Base-by-base conservation (phyloP, 805 yeast genomes). In the Candida ficus region DNA sequence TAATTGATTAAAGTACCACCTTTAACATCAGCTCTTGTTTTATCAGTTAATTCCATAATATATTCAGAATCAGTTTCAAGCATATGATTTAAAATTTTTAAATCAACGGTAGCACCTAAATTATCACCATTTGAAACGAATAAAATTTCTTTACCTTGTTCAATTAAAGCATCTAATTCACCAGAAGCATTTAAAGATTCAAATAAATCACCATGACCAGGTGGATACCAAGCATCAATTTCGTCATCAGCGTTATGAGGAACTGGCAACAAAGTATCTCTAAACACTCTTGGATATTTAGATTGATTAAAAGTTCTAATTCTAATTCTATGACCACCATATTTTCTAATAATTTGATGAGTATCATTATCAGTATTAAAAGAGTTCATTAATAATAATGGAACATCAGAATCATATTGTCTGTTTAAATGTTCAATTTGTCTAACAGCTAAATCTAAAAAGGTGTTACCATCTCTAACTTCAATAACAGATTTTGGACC, bases 121-220 rank as follows among this genome's bases (percentile, higher is more conserved):
- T 93, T 93, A 66, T 93, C 99, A 70, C 97, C 97, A 65, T 93
- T 93, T 46, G 98, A 91, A 33, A 93, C 97, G 57, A 93, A 93
- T 58, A 93, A 71, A 46, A 87, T 73, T 70, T 93, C 99, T 71
- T 93, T 88, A 53, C 99, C 99, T 61, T 87, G 91, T 39, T 82
- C 87, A 48, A 93, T 72, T 50, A 93, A 75, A 46, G 83, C 79
- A 61, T 93, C 98, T 51, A 93, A 75, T 60, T 91, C 93, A 45
- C 99, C 99, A 11, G 95, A 82, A 43, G 86, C 78, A 45, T 84
- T 80, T 59, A 93, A 72, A 18, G 93, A 72, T 70, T 93, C 99
- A 53, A 90, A 93, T 63, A 93, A 70, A 68, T 93, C 99, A 68
- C 99, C 99, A 66, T 93, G 99, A 39, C 99, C 99, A n/a, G 99